Evolutionary conservation across 2,329 filamentous ascomycete genomes (phyloP).

Genomic region (Endothia cerciana): DNA sequence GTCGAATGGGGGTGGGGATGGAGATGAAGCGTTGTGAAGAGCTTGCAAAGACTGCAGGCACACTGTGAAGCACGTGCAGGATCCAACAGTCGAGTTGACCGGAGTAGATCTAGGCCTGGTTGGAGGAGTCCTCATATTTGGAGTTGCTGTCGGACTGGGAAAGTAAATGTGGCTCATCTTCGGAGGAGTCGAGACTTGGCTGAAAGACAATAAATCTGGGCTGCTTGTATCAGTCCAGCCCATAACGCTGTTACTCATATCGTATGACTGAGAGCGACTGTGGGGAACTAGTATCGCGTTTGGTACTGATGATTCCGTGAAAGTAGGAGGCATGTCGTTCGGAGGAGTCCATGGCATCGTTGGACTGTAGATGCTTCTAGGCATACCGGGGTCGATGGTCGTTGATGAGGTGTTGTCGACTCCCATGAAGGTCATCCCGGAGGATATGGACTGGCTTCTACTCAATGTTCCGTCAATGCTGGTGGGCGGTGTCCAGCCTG

Average conservation of each 20-base stretch:
- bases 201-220: constrained; percentile 41
- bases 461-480: constrained; percentile 41
- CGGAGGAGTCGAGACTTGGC: constrained; percentile 41
- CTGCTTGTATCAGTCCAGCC: constrained; percentile 37
- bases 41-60: constrained; percentile 52
- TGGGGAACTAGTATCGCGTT: constrained; percentile 36
- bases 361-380: constrained; percentile 41
- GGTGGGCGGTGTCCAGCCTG: constrained; percentile 44
- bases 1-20: constrained; percentile 47
- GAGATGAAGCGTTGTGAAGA: constrained; percentile 49
- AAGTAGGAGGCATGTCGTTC: constrained; percentile 47
- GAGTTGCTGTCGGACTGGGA: constrained; percentile 42
- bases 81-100: constrained; percentile 33
- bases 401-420: constrained; percentile 30
- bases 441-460: constrained; percentile 41
- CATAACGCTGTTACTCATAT: constrained; percentile 39
- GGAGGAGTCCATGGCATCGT: constrained; percentile 47
- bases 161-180: constrained; percentile 44
- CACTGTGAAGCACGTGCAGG: constrained; percentile 51
- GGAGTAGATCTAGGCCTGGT: constrained; percentile 37
- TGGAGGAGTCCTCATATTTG: constrained; percentile 39
- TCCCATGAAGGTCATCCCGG: constrained; percentile 35
- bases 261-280: constrained; percentile 43
- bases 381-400: constrained; percentile 30
- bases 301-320: constrained; percentile 40